These are phyloP conservation scores for Berkeleyomyces basicola DNA, from an alignment of 2,329 filamentous ascomycete species.

Conservation along the genomic window DNA sequence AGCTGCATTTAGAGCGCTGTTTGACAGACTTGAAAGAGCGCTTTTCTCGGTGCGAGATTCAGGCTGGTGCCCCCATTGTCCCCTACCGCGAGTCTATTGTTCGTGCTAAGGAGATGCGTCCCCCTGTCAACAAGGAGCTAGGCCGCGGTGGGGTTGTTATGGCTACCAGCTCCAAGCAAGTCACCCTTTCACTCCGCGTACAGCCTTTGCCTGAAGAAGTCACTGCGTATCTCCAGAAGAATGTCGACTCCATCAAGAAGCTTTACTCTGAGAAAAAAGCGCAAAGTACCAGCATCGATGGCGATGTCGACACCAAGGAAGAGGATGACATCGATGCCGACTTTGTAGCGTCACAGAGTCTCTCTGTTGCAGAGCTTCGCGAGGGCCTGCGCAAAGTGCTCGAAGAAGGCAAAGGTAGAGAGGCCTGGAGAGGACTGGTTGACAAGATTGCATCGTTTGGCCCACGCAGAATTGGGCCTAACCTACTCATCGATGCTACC, in stretches of 20 bases:
- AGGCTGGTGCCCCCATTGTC: slow-evolving; percentile 85
- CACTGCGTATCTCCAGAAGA: slow-evolving; percentile 72
- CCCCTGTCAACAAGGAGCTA: slow-evolving; percentile 68
- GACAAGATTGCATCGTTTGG: slow-evolving; percentile 83
- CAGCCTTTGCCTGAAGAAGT: slow-evolving; percentile 61
- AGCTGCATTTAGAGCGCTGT: slow-evolving; percentile 85
- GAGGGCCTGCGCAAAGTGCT: slow-evolving; percentile 52
- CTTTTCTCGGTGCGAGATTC: slow-evolving; percentile 87
- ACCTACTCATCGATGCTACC: slow-evolving; percentile 72
- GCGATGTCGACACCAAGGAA: slow-evolving; percentile 20
- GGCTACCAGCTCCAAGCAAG: slow-evolving; percentile 69
- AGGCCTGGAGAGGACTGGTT: slow-evolving; percentile 60
- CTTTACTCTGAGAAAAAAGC: slow-evolving; percentile 56
- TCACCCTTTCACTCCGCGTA: slow-evolving; percentile 60
- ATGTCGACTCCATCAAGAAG: slow-evolving; percentile 60
- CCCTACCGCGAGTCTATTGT: slow-evolving; percentile 91
- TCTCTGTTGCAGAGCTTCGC: slow-evolving; percentile 64
- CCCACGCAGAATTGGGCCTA: slow-evolving; percentile 68
- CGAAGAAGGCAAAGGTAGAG: slow-evolving; percentile 53
- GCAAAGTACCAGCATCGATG: slow-evolving; percentile 23
- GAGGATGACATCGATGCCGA: slow-evolving; percentile 35
- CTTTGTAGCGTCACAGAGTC: slow-evolving; percentile 38
- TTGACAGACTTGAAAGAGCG: slow-evolving; percentile 83
- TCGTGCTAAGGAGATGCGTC: slow-evolving; percentile 76
- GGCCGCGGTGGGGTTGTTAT: slow-evolving; percentile 66